Percentiles rank a stretch among this genome's conserved stretches.
These are phyloP conservation scores for Phlebopus sp. DNA, from an alignment of 1,284 basidiomycete species.

Conservation along the genomic window DNA sequence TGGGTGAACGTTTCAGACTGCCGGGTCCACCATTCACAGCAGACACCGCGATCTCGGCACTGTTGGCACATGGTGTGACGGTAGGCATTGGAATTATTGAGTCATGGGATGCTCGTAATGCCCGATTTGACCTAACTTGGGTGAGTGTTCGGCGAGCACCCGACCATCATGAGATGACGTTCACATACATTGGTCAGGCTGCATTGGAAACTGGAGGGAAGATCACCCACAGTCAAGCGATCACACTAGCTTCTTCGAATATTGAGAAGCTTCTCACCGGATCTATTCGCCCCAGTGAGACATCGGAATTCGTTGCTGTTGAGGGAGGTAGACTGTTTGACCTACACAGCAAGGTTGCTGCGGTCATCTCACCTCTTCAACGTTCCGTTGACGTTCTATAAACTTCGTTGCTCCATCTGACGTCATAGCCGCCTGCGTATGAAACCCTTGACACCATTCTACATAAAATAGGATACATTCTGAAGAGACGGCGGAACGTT, in stretches of 20 bases:
- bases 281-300: conserved; percentile 18
- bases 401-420: background rate
- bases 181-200: conserved; percentile 33
- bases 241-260: conserved; percentile 15
- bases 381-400: conserved; percentile 34
- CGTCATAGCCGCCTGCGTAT: background rate
- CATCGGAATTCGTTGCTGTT: conserved; percentile 51
- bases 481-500: background rate
- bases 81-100: conserved; percentile 59
- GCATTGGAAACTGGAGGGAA: conserved; percentile 5
- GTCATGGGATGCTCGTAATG: conserved; percentile 51
- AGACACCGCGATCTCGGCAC: conserved; percentile 56
- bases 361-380: conserved; percentile 41
- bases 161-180: background rate
- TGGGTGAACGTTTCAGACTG: conserved; percentile 45
- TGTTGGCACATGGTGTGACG: conserved; percentile 63
- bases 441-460: background rate
- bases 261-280: conserved; percentile 53
- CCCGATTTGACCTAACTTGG: conserved; percentile 46
- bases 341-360: conserved; percentile 50
- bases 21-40: conserved; percentile 72
- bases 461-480: background rate
- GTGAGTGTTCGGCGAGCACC: background rate
- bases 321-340: conserved; percentile 50
- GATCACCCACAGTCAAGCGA: conserved; percentile 12